phyloP scores from a whole-genome alignment of 805 yeast genomes.

The Pichia phayaonensis region DNA sequence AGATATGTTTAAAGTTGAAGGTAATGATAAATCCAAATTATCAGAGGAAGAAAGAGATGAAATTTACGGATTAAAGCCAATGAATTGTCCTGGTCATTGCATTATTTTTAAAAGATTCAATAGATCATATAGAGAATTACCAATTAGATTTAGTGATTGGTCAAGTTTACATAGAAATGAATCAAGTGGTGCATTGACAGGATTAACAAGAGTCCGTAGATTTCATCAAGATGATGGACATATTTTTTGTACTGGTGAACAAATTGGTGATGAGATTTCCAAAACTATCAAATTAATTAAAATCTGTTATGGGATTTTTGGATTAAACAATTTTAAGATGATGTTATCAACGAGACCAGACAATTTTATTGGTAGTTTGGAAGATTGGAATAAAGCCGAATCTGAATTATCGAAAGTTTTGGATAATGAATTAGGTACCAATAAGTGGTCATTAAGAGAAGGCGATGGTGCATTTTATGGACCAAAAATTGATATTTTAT shows the following conservation, averaged over 20 bases:
- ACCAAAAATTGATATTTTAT: constrained; percentile 84
- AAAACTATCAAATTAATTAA: constrained; percentile 67
- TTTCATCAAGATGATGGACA: constrained; percentile 99
- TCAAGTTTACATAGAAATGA: constrained; percentile 92
- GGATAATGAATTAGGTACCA: constrained; percentile 38
- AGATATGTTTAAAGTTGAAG: constrained; percentile 87
- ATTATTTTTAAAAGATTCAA: constrained; percentile 67
- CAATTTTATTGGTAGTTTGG: constrained; percentile 65
- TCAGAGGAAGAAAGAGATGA: constrained; percentile 32
- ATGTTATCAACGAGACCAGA: constrained; percentile 84
- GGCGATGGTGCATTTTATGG: constrained; percentile 99
- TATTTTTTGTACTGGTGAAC: constrained; percentile 77
- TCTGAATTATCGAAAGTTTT: constrained; percentile 51
- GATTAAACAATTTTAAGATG: constrained; percentile 49
- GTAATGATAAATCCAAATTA: constrained; percentile 33
- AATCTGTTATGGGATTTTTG: constrained; percentile 65
- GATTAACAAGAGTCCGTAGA: constrained; percentile 85
- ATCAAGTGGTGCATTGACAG: constrained; percentile 88
- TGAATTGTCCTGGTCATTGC: constrained; percentile 59
- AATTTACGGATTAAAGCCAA: constrained; percentile 69
- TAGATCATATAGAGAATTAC: constrained; percentile 79
- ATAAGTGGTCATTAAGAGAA: constrained; percentile 61
- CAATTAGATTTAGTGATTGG: constrained; percentile 80
- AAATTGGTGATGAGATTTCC: constrained; percentile 65
- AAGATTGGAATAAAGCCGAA: constrained; percentile 84